Evolutionary conservation across 345 rosid genomes (phyloP), one percentile per base, ranked within the genome.

Genomic region (Barbarea vulgaris): DNA sequence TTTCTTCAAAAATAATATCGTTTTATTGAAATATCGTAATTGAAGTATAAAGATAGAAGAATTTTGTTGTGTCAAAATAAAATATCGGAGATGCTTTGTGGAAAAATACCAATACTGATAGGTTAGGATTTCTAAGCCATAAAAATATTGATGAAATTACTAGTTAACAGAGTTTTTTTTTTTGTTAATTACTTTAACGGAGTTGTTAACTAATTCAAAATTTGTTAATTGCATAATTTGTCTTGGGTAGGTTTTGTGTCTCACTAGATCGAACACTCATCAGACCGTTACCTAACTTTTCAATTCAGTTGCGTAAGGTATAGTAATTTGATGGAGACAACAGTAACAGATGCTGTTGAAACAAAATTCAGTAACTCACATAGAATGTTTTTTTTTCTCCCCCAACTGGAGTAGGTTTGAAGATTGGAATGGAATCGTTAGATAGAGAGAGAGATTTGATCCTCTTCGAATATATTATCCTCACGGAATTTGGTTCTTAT

Each of bases 181-280:
- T 36, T 37, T 10, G 42, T 11, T 37, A 39, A 7, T 24, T 21
- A 42, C 56, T 52, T 51, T 61, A 69, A 59, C 55, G 75, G 48
- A 69, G 27, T 67, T 67, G 67, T 75, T 59, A 25, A 67, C 67
- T 34, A 58, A 48, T 25, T 56, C 7, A 10, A 74, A 48, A 50
- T 27, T 48, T n/a, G n/a, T 24, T 25, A n/a, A 48, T 21, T 61
- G 48, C 36, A 3, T 51, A 31, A 19, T 41, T 18, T 21, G 53
- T 53, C 64, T 55, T 69, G 5, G 80, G 66, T 70, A 77, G 80
- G 80, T 77, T 70, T 64, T n/a, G 67, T 77, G 80, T 70, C 80
- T 64, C 80, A 55, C 76, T 39, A 54, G 67, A 72, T 70, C 80
- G 81, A 77, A 72, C 81, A 77, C 41, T 57, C 28, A 71, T 39